phyloP scores from a whole-genome alignment of 1,139 yeast species.

The Kodamaea derodonti region DNA sequence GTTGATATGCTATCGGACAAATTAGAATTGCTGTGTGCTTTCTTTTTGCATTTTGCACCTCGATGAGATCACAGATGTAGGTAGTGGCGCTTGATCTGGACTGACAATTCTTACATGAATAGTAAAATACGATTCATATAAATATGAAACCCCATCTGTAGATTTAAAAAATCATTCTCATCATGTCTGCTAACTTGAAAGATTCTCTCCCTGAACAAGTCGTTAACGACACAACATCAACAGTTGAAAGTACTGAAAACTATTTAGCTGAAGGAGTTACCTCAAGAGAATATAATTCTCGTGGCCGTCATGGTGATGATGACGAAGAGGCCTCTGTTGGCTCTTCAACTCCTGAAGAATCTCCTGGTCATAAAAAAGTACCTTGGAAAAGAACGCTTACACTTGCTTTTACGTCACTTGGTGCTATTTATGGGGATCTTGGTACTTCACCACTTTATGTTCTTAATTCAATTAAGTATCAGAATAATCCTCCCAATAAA shows the following conservation, averaged over 20 bases:
- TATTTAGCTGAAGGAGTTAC: slow-evolving; percentile 2
- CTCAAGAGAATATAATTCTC: slow-evolving; percentile 1
- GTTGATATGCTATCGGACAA: neutral
- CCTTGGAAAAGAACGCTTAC: slow-evolving; percentile 22
- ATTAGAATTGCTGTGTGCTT: neutral
- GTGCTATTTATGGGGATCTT: slow-evolving; percentile 60
- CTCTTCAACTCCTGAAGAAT: slow-evolving; percentile 4
- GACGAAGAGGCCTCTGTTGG: slow-evolving; percentile 14
- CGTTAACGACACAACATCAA: slow-evolving; percentile 2
- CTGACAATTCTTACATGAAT: no score
- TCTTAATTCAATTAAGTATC: slow-evolving; percentile 40
- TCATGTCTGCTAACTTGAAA: slow-evolving; percentile 5
- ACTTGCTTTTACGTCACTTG: slow-evolving; percentile 39
- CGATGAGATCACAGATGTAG: neutral
- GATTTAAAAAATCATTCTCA: neutral
- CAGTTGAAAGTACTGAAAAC: slow-evolving; percentile 1
- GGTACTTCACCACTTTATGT: slow-evolving; percentile 61
- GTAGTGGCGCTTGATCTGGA: neutral
- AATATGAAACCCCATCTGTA: neutral
- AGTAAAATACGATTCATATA: neutral
- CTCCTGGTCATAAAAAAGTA: slow-evolving; percentile 10
- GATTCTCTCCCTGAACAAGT: slow-evolving; percentile 6
- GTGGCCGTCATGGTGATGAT: slow-evolving; percentile 5
- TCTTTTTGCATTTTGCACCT: no score
- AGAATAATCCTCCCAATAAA: slow-evolving; percentile 25